Evolutionary conservation across 768 basidiomycete species (phyloP), one percentile per base, ranked within the genome.

Genomic region (Collybia nuda): DNA sequence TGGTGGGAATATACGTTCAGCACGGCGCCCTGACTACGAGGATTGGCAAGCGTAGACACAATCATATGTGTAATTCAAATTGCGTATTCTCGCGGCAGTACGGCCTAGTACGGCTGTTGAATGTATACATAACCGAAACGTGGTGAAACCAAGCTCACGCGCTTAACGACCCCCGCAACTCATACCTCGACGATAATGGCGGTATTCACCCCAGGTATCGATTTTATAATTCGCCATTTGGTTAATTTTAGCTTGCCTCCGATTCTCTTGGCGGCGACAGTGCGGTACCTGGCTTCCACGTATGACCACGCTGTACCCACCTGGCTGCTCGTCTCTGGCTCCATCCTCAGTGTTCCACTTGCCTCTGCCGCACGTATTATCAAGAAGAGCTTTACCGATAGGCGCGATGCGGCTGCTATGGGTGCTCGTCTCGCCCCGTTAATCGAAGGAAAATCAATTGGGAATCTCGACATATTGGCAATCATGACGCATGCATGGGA

Each of bases 391-490:
- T 42, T 70, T 6, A 52, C 52, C 7, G 62, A 78, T 12, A 66
- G 58, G 32, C 62, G 71, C 11, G 61, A 67, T 22, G 81, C 80
- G 3, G 67, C 70, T 28, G 60, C 64, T 1, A 36, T 78, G 46
- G 81, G 80, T 3, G 79, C 81, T 23, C 74, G 74, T 14, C 65
- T 73, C 23, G 67, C 76, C 4, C 75, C 72, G 5, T 58, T 59
- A 15, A 56, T 67, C 1, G 53, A 54, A 24, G 81, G 82, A 0
- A 67, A 67, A 42, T 57, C 36, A 45, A 60, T 72, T 7, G 79
- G 79, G 37, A 81, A 79, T 52, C 22, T 78, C 5, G 80, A 81
- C 51, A 44, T 79, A 14, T 54, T 81, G 52, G 42, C 61, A 18
- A 54, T 19, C 11, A 55, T 77, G 62, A 61, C 70, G 45, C 54